phyloP scores from a whole-genome alignment of 495 filamentous ascomycete genomes.

The Zalerion maritima region DNA sequence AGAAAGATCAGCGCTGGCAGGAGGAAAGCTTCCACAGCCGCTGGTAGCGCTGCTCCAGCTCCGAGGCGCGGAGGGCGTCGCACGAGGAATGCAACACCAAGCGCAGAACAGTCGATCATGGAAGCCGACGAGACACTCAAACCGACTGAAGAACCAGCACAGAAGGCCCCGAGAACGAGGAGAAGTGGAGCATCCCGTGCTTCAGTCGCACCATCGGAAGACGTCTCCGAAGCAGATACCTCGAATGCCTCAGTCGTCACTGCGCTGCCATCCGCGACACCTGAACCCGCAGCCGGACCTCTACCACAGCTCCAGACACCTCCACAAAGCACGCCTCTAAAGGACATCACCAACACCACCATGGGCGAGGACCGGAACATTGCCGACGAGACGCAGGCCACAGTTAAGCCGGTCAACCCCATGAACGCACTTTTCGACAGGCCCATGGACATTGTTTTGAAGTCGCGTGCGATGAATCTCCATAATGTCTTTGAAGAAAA shows the following conservation, averaged over 20 bases:
- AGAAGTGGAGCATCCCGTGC: too few relatives aligned
- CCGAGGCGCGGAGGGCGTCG: constrained; percentile 15
- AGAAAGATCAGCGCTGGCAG: constrained; percentile 30
- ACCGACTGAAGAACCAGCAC: constrained; percentile 37
- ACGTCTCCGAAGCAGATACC: constrained; percentile 12
- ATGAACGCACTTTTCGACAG: constrained; percentile 65
- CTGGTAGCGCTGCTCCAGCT: constrained; percentile 9
- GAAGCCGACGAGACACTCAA: constrained; percentile 39
- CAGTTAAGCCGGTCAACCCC: constrained; percentile 52
- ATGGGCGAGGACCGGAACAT: constrained; percentile 35
- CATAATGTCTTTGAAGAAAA: constrained; percentile 53
- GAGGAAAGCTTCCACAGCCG: constrained; percentile 38
- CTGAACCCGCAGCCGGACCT: constrained; percentile 25
- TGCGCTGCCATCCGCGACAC: constrained; percentile 25
- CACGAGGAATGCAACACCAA: constrained; percentile 21
- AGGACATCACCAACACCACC: constrained; percentile 61
- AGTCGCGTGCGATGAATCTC: constrained; percentile 58
- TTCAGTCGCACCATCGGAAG: constrained; percentile 15
- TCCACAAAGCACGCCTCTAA: constrained; percentile 49
- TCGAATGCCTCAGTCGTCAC: constrained; percentile 1
- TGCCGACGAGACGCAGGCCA: constrained; percentile 25
- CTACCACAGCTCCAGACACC: too few relatives aligned
- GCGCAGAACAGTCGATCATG: constrained; percentile 32
- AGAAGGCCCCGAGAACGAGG: too few relatives aligned
- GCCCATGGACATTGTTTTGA: constrained; percentile 89